Evolutionary conservation across 352 stramenopile genomes (phyloP), one percentile per base, ranked within the genome.

Genomic region (Phytophthora vignae): DNA sequence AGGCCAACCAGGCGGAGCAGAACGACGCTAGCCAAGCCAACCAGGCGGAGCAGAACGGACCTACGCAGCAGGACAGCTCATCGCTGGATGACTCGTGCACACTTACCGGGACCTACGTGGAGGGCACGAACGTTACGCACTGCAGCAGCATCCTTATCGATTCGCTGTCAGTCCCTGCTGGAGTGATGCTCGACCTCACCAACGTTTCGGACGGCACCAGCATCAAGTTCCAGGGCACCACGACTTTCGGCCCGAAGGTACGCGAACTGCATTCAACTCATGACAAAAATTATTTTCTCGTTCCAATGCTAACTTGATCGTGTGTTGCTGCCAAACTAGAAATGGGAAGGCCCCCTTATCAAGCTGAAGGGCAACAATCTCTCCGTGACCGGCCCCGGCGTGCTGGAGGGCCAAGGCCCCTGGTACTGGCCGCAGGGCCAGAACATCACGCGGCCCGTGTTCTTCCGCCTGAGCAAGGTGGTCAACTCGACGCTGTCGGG

Each of bases 221-320:
- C 55, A 76, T 81, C 60, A 81, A 64, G 22, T 78, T 81, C 66
- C 25, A 49, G 36, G 69, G 69, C n/a, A 81, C 64, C 14, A 77
- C 64, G 21, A 81, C 57, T 48, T 81, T 81, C 60, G 74, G 69
- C 48, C 67, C 40, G 21, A 77, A 75, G 56, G 36, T 68, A 48
- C 1, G 21, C 21, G 21, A 22, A 22, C 12, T 50, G 1, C 38
- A 29, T 12, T 9, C n/a, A 12, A 36, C 38, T n/a, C 19, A 50
- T 21, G 4, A 22, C 21, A 22, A 42, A 17, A 11, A 15, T 27
- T 27, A 0, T 15, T 57, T 38, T 15, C 2, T 19, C 25, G 25
- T 57, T 38, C 22, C 25, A 42, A 10, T 12, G 40, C 25, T 57
- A 21, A 57, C 50, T 22, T 57, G 15, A 38, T 40, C 7, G 12